A percentile compares a stretch with the other conserved stretches of the same genome.
Evolutionary conservation across 208 protist genomes (phyloP).

Genomic region (Polymyxa betae): DNA sequence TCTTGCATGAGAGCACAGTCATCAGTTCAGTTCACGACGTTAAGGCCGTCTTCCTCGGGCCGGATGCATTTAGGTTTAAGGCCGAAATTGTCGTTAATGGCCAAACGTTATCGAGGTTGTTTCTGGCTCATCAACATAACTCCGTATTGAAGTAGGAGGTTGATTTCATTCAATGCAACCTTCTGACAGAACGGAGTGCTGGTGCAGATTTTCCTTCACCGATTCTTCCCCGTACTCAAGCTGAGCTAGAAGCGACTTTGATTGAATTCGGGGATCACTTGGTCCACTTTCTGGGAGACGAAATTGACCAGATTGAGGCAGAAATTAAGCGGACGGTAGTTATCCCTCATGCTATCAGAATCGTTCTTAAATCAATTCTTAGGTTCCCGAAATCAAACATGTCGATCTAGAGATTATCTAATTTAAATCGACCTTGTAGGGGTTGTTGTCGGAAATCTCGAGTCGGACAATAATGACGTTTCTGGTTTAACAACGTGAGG

Average conservation of each 20-base stretch:
- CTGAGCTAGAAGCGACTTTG: slow-evolving; percentile 16
- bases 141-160: neutral
- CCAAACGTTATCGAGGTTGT: slow-evolving; percentile 5
- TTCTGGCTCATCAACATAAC: neutral
- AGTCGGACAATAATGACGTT: too few relatives aligned
- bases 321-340: slow-evolving; percentile 25
- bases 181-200: neutral
- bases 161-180: neutral
- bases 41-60: slow-evolving; percentile 44
- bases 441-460: too few relatives aligned
- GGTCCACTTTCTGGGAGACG: slow-evolving; percentile 23
- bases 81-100: slow-evolving; percentile 50
- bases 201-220: neutral
- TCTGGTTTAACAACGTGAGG: too few relatives aligned
- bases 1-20: slow-evolving; percentile 17
- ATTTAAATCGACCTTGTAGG: too few relatives aligned
- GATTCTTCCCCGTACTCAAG: neutral
- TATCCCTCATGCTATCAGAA: neutral
- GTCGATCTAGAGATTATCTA: slow-evolving; percentile 40
- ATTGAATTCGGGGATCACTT: slow-evolving; percentile 52
- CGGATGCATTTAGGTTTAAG: slow-evolving; percentile 45
- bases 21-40: slow-evolving; percentile 44
- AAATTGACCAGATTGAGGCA: slow-evolving; percentile 48
- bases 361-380: neutral
- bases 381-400: slow-evolving; percentile 51